A percentile compares a stretch with the other conserved stretches of the same genome.
Evolutionary conservation across 371 early-diverging fungal genomes (phyloP).

Genomic region (Mortierella sp.): DNA sequence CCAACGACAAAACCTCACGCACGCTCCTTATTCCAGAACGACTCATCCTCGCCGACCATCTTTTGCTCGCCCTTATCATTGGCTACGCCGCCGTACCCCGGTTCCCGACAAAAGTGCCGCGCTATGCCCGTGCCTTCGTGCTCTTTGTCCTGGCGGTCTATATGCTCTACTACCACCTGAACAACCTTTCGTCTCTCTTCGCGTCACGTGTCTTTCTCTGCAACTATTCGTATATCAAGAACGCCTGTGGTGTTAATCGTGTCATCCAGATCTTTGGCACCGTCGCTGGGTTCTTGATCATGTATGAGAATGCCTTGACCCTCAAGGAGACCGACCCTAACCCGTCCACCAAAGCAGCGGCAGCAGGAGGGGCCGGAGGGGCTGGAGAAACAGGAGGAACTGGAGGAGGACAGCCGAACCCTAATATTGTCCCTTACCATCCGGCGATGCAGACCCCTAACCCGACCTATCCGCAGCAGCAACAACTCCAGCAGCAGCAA

Average conservation of each 20-base stretch:
- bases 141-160: constrained; percentile 10
- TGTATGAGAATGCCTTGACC: constrained; percentile 10
- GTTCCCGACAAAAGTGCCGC: neutral
- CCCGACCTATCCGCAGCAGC: neutral
- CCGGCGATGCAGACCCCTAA: neutral
- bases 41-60: neutral
- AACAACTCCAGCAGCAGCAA: neutral
- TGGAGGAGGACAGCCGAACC: neutral
- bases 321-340: constrained; percentile 5
- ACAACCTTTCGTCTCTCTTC: neutral
- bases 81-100: constrained; percentile 1
- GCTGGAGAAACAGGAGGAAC: neutral
- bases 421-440: neutral
- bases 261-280: neutral
- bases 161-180: constrained; percentile 13
- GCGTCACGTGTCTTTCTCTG: neutral
- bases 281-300: neutral
- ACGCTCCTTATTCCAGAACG: neutral
- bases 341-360: neutral
- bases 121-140: constrained; percentile 4
- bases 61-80: neutral
- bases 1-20: neutral
- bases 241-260: neutral
- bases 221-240: too few species aligned
- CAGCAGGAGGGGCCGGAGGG: neutral